Base-by-base conservation (phyloP, 1,284 basidiomycete species). In the Sutorius eximius region DNA sequence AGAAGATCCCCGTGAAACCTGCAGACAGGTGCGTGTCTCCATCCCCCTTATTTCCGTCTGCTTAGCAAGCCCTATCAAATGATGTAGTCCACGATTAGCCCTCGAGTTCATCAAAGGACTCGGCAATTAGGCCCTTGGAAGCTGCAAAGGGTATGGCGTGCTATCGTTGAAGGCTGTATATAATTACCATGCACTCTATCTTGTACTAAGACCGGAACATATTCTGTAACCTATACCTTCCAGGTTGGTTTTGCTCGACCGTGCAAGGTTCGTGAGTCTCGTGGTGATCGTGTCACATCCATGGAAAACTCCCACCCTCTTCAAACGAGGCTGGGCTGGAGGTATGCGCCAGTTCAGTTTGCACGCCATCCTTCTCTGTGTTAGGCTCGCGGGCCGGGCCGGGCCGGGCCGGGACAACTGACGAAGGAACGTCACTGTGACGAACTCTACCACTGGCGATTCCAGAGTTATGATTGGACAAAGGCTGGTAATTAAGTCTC, bases 1-100 rank as follows among this genome's bases (percentile, higher is more conserved):
- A 85, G 73, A 85, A 85, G 65, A 76, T 91, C 8, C 89, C 91
- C 1, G 93, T 95, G 51, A 91, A 92, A 66, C 89, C 93, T 2
- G 85, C 69, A 0, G 89, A 94, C 49, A 91, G 89, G 89, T 87
- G 47, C 49, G 78, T 47, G 5, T 12, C 15, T 10, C 10, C n/a
- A 0, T 27, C 37, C 1, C 37, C 33, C 2, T 11, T 5, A 7
- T 16, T 16, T 27, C n/a, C 18, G 3, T 12, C 11, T 30, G 5
- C 44, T 56, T 33, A 64, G 9, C 18, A 7, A 20, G 7, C 22
- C 20, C 11, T n/a, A 34, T 37, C 34, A 16, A 12, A 38, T 11
- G 22, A 15, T 44, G 2, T 30, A 67, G 65, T 38, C 59, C 65
- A 8, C 65, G 59, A 36, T 63, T 74, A 45, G 78, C 77, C 1